Evolutionary conservation across 2,329 filamentous ascomycete genomes (phyloP).

Genomic region (Talaromyces sp.): DNA sequence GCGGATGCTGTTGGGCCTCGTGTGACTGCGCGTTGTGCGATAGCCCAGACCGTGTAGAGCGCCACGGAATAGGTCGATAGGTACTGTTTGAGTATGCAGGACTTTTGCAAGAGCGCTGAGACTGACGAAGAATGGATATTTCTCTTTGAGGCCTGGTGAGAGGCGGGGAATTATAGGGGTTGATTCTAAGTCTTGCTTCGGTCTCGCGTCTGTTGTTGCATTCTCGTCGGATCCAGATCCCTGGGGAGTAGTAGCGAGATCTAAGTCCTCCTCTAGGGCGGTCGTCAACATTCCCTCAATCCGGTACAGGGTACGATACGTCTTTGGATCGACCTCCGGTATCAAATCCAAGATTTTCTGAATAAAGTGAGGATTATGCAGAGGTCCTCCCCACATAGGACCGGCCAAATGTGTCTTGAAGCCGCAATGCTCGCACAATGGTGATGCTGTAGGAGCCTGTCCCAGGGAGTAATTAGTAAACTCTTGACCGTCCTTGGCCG

Average conservation of each 20-base stretch:
- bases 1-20: slow-evolving; percentile 83
- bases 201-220: slow-evolving; percentile 12
- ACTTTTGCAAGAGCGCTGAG: slow-evolving; percentile 70
- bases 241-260: slow-evolving; percentile 19
- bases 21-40: slow-evolving; percentile 78
- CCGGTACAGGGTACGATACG: slow-evolving; percentile 75
- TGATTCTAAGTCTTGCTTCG: slow-evolving; percentile 1
- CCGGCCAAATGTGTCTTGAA: slow-evolving; percentile 82
- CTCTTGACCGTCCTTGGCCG: slow-evolving; percentile 66
- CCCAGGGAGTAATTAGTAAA: slow-evolving; percentile 77
- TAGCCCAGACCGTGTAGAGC: slow-evolving; percentile 80
- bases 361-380: slow-evolving; percentile 83
- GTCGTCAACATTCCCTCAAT: slow-evolving; percentile 90
- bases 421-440: slow-evolving; percentile 76
- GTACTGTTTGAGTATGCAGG: slow-evolving; percentile 73
- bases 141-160: slow-evolving; percentile 52
- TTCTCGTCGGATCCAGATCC: not conserved
- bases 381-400: slow-evolving; percentile 88
- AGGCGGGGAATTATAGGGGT: slow-evolving; percentile 45
- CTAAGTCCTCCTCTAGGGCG: slow-evolving; percentile 69
- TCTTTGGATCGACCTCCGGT: slow-evolving; percentile 60
- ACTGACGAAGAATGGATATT: slow-evolving; percentile 77
- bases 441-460: slow-evolving; percentile 63
- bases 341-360: slow-evolving; percentile 71
- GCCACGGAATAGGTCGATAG: slow-evolving; percentile 74